Conservation (phyloP, 2,329 filamentous ascomycete species). For the Nemania diffusa region DNA sequence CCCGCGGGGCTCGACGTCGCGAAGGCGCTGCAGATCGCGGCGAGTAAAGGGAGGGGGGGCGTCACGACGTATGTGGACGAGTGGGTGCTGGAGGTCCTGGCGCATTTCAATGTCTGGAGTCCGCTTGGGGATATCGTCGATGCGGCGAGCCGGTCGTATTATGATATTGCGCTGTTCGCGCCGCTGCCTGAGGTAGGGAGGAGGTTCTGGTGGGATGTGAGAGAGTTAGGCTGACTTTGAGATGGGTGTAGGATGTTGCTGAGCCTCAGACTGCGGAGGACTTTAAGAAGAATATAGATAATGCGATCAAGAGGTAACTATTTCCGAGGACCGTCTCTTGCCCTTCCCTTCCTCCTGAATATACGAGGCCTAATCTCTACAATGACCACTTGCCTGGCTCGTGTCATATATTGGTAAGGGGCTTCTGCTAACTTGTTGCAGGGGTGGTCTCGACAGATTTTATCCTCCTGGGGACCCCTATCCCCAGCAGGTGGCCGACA, state of each 20-base stretch:
- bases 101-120: slow-evolving; percentile 31
- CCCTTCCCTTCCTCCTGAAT: neutral
- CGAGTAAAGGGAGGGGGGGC: slow-evolving; percentile 30
- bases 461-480: slow-evolving; percentile 33
- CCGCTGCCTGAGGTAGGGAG: slow-evolving; percentile 23
- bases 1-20: slow-evolving; percentile 17
- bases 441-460: slow-evolving; percentile 30
- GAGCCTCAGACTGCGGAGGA: slow-evolving; percentile 26
- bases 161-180: slow-evolving; percentile 9
- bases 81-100: slow-evolving; percentile 32
- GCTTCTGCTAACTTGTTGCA: slow-evolving; percentile 12
- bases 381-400: neutral
- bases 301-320: slow-evolving; percentile 21
- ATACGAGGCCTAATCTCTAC: neutral
- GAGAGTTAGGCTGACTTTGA: neutral
- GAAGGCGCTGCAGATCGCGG: slow-evolving; percentile 28
- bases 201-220: neutral
- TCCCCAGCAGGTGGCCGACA: slow-evolving; percentile 34
- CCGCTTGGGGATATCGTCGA: slow-evolving; percentile 33
- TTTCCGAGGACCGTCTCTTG: neutral
- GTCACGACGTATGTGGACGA: slow-evolving; percentile 31
- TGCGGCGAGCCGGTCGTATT: slow-evolving; percentile 23
- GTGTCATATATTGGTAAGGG: neutral
- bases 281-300: slow-evolving; percentile 29
- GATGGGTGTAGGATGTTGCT: slow-evolving; percentile 26